These are phyloP conservation scores for Antitrichia curtipendula DNA, from an alignment of 225 moss, liverwort and hornwort species.

Conservation along the genomic window DNA sequence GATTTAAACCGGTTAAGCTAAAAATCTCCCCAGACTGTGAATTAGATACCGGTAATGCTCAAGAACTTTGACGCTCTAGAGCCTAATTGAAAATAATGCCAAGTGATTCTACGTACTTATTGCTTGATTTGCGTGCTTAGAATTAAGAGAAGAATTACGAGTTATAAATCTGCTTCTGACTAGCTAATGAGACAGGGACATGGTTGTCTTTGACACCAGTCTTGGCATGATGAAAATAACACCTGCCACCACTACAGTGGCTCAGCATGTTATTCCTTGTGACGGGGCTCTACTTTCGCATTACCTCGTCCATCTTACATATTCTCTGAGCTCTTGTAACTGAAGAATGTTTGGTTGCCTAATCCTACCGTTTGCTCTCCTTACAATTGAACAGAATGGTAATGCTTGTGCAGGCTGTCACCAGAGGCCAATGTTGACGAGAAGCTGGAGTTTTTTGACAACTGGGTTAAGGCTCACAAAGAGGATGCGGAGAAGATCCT, in stretches of 20 bases:
- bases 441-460: slow-evolving; percentile 28
- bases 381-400: background rate
- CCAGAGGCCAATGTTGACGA: background rate
- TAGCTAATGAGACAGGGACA: background rate
- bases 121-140: background rate
- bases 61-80: background rate
- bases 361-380: too few species aligned
- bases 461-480: slow-evolving; percentile 43
- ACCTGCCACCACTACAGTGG: background rate
- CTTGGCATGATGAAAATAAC: background rate
- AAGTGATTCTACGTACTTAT: background rate
- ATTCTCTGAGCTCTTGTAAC: background rate
- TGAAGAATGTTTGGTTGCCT: background rate
- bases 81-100: background rate
- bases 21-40: too few species aligned
- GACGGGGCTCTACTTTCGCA: background rate
- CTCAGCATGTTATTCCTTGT: background rate
- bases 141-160: background rate
- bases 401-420: slow-evolving; percentile 24
- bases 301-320: background rate
- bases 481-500: slow-evolving; percentile 26
- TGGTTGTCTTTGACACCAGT: background rate
- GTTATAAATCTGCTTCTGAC: background rate
- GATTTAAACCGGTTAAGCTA: too few species aligned
- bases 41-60: background rate